Base-by-base conservation (phyloP, 2,329 filamentous ascomycete species). In the Neonectria punicea region DNA sequence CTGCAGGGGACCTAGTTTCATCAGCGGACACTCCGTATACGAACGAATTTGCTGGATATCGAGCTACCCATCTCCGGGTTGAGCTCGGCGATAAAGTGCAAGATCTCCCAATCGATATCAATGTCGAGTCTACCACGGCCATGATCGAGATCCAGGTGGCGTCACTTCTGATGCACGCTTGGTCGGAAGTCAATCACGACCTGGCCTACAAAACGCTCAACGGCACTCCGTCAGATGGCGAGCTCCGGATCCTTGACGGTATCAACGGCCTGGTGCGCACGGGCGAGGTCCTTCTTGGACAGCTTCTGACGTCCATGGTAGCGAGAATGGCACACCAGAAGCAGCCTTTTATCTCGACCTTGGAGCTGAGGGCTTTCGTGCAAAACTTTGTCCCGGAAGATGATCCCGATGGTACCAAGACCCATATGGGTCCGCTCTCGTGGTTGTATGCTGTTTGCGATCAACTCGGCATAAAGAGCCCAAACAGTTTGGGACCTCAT, bases 141-240 rank as follows among this genome's bases (percentile, higher is more conserved):
- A 59, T 13, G 54, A 54, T 63, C n/a, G 61, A 63, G 22, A 53
- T 63, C 28, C 61, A 63, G 30, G 41, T 63, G 4, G 61, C 34
- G 3, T 53, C 54, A 11, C 55, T 63, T 18, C 28, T 63, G 13
- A 63, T 63, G 61, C 56, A 63, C 8, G 55, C 55, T 11, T 63
- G 61, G 61, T 63, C 61, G 2, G 61, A 63, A 20, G 55, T 63
- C 16, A 34, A 60, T 4, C 61, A 63, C 18, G 61, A 60, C n/a
- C 43, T 60, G 3, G 41, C 30, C 2, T 63, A 63, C 30, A 63
- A 63, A n/a, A 51, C 61, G 13, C 49, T 58, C 18, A 14, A 22
- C 20, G 44, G 44, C 6, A 14, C 11, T 20, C 13, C 13, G 5
- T 39, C 18, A 14, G 13, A 22, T 20, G 22, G 11, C 5, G 13